Percentiles rank a stretch among this genome's conserved stretches.
These are phyloP conservation scores for Porcisia hertigi DNA, from an alignment of 208 protist genomes.

Conservation along the genomic window DNA sequence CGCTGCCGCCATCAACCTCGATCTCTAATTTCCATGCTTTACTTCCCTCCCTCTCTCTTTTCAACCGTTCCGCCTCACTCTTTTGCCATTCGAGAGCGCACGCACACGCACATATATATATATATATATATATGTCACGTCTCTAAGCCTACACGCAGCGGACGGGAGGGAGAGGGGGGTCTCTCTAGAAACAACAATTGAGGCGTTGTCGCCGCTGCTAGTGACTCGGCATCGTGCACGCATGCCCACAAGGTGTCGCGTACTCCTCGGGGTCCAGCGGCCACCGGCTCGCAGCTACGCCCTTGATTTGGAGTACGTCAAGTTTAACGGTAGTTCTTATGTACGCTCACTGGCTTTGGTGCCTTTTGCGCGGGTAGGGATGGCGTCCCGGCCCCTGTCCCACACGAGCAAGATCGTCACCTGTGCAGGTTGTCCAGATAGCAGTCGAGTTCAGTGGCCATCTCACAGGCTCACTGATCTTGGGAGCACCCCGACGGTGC, in stretches of 20 bases:
- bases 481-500: conserved; percentile 25
- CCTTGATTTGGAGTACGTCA: conserved; percentile 78
- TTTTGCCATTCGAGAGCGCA: background rate
- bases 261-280: background rate
- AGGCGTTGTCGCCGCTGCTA: background rate
- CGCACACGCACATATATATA: background rate
- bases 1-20: background rate
- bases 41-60: background rate
- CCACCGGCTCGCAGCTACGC: conserved; percentile 29
- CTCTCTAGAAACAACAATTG: background rate
- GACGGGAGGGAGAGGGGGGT: background rate
- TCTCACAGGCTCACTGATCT: conserved; percentile 14
- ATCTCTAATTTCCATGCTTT: background rate
- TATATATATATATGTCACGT: background rate
- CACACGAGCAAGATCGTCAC: background rate
- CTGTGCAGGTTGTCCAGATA: background rate
- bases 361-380: conserved; percentile 35
- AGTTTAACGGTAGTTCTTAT: conserved; percentile 41
- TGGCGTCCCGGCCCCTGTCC: background rate
- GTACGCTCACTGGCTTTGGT: conserved; percentile 67
- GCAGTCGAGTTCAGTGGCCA: background rate
- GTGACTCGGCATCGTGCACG: background rate
- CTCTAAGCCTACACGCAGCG: too few species aligned
- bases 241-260: conserved; percentile 8
- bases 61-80: background rate